These are phyloP conservation scores for Camellia oleifera DNA, from an alignment of 179 eudicot genomes.

Conservation along the genomic window DNA sequence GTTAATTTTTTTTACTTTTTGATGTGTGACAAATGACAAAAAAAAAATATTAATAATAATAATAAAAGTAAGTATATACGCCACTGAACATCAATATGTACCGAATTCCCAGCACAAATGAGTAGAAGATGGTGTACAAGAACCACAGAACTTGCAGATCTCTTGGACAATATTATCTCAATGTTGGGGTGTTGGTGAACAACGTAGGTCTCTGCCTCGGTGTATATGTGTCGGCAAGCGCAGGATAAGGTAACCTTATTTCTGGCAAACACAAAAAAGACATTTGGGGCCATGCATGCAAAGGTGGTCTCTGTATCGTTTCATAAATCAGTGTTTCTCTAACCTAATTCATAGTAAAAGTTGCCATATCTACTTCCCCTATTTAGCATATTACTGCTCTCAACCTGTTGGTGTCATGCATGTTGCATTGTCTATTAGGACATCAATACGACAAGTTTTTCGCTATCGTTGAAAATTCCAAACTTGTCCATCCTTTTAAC, in stretches of 20 bases:
- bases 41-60: too few relatives aligned
- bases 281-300: neutral
- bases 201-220: slow-evolving; percentile 7
- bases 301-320: neutral
- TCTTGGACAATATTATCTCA: neutral
- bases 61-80: too few relatives aligned
- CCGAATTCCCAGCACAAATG: neutral
- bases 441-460: too few relatives aligned
- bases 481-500: too few relatives aligned
- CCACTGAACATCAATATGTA: too few relatives aligned
- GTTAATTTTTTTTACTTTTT: too few relatives aligned
- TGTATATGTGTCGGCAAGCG: neutral
- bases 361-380: slow-evolving; percentile 3
- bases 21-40: too few relatives aligned
- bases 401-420: neutral
- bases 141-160: neutral
- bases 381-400: neutral
- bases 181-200: neutral
- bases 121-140: neutral
- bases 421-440: neutral
- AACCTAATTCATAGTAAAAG: neutral
- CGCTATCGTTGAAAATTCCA: too few relatives aligned
- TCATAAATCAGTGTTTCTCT: neutral
- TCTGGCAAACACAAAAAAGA: neutral
- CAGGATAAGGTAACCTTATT: too few relatives aligned